Conservation (phyloP, 139 green algal species). For the Volvox africanus region DNA sequence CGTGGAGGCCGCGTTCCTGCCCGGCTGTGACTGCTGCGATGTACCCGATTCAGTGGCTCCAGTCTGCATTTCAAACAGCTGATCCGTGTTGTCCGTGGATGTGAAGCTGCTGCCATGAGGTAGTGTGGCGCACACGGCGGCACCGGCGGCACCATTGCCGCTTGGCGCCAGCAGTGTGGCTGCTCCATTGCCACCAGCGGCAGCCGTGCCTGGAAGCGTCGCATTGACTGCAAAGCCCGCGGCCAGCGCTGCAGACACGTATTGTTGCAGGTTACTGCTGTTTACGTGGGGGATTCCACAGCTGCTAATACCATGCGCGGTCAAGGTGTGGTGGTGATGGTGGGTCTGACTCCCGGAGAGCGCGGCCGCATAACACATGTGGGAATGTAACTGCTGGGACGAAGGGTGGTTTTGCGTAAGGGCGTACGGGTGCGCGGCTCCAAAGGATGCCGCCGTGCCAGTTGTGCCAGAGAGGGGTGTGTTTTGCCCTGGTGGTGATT, state of each 20-base stretch:
- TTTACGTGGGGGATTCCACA: background rate
- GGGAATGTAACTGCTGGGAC: too few relatives aligned
- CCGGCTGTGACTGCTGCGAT: slow-evolving; percentile 25
- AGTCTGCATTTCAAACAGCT: slow-evolving; percentile 40
- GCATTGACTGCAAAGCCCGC: slow-evolving; percentile 1
- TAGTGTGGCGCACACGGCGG: background rate
- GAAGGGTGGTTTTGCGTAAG: too few relatives aligned
- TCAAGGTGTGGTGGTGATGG: too few relatives aligned
- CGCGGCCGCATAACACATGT: too few relatives aligned
- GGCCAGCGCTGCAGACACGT: background rate
- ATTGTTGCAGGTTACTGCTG: slow-evolving; percentile 10
- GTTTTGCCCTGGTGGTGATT: too few relatives aligned
- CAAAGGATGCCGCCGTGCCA: background rate
- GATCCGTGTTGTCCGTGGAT: slow-evolving; percentile 6
- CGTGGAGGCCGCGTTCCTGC: background rate
- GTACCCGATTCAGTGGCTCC: slow-evolving; percentile 23
- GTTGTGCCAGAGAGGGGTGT: too few relatives aligned
- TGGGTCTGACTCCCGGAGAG: too few relatives aligned
- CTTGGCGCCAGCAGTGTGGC: background rate
- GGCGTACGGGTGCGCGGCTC: background rate
- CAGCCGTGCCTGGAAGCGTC: background rate
- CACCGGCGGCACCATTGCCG: background rate
- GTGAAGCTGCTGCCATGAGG: slow-evolving; percentile 38
- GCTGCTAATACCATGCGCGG: background rate
- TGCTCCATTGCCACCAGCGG: background rate